Conservation (phyloP, 2,329 filamentous ascomycete species). For the Torrubiella hemipterigena region DNA sequence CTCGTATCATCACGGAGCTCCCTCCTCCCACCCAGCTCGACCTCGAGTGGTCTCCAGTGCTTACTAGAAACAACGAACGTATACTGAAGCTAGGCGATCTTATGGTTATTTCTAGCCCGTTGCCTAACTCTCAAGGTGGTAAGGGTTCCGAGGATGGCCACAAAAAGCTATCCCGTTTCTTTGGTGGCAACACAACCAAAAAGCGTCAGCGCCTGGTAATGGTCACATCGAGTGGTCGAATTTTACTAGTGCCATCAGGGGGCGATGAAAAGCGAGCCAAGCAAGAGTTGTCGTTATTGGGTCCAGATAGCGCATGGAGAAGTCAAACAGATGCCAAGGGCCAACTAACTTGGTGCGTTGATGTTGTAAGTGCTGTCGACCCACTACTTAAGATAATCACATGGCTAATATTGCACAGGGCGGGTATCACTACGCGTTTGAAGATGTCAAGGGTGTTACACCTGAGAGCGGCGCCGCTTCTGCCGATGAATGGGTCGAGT, state of each 20-base stretch:
- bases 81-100: conserved; percentile 91
- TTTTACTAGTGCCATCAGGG: conserved; percentile 80
- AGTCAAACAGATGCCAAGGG: conserved; percentile 79
- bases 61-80: conserved; percentile 82
- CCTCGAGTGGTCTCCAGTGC: conserved; percentile 95
- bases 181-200: conserved; percentile 81
- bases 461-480: conserved; percentile 53
- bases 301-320: conserved; percentile 64
- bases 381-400: conserved; percentile 9
- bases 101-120: conserved; percentile 67
- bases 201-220: conserved; percentile 89
- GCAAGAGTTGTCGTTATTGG: conserved; percentile 75
- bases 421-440: conserved; percentile 85
- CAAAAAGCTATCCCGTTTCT: conserved; percentile 88
- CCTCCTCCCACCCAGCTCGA: conserved; percentile 94
- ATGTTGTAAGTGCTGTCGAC: conserved; percentile 59
- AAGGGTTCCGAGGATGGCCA: conserved; percentile 62
- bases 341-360: conserved; percentile 76
- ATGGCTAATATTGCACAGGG: conserved; percentile 49
- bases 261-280: conserved; percentile 96
- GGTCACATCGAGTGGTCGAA: conserved; percentile 82
- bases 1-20: conserved; percentile 83
- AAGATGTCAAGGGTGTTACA: conserved; percentile 65
- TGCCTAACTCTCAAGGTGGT: conserved; percentile 61
- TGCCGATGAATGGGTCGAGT: conserved; percentile 86